Conservation (phyloP, 495 filamentous ascomycete species). For the Lepraria neglecta region DNA sequence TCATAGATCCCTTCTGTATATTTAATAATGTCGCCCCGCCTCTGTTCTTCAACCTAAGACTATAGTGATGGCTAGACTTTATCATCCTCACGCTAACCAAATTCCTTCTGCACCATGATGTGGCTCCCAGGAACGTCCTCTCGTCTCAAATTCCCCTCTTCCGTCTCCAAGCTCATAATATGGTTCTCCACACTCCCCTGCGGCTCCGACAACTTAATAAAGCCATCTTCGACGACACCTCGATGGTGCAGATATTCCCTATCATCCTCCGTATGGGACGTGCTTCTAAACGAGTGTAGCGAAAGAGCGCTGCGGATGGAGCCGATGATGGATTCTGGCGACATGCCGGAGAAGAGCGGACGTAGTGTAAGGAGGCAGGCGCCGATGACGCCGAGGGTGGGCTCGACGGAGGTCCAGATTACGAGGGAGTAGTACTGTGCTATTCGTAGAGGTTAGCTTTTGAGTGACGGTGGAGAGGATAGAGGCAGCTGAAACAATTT, state of each 20-base stretch:
- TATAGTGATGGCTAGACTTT: too few relatives aligned
- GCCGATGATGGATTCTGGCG: slow-evolving; percentile 39
- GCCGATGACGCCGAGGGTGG: slow-evolving; percentile 16
- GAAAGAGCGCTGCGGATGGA: slow-evolving; percentile 45
- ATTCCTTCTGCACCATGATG: too few relatives aligned
- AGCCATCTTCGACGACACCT: neutral
- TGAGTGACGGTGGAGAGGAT: neutral
- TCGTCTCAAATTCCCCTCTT: neutral
- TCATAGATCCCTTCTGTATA: too few relatives aligned
- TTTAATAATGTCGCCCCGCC: too few relatives aligned
- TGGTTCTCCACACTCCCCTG: neutral
- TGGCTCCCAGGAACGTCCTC: too few relatives aligned
- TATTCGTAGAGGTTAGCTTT: neutral
- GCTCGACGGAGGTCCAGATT: slow-evolving; percentile 18
- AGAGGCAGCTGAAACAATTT: neutral
- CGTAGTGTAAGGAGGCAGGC: slow-evolving; percentile 20
- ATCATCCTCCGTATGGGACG: neutral
- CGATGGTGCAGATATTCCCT: neutral
- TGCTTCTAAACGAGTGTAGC: slow-evolving; percentile 34
- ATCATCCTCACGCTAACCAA: too few relatives aligned
- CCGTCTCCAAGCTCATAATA: neutral
- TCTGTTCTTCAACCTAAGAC: too few relatives aligned
- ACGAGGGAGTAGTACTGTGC: slow-evolving; percentile 17
- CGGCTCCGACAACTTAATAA: neutral
- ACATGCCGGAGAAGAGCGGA: slow-evolving; percentile 19